These are phyloP conservation scores for Ceriops tagal DNA, from an alignment of 345 rosid species.

Conservation along the genomic window DNA sequence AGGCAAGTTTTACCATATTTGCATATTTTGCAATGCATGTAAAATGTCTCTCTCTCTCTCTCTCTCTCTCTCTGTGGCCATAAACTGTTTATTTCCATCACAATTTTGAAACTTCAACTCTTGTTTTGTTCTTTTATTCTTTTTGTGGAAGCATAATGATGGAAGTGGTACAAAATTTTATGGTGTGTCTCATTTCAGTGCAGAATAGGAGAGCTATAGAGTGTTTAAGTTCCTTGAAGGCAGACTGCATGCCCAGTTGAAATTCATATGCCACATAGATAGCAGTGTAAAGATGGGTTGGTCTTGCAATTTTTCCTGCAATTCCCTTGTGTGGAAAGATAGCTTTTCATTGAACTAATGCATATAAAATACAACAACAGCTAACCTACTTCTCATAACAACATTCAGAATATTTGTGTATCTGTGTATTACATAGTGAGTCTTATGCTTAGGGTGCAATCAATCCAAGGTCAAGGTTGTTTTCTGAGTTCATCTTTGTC, in stretches of 20 bases:
- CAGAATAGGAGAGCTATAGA: too few species aligned
- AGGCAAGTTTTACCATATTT: too few species aligned
- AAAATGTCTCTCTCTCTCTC: too few species aligned
- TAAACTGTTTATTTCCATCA: neutral
- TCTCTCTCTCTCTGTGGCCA: neutral
- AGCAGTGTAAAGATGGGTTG: too few species aligned
- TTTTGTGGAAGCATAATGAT: slow-evolving; percentile 54
- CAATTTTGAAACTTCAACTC: neutral
- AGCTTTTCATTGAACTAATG: neutral
- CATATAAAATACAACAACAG: too few species aligned
- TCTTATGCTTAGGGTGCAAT: neutral
- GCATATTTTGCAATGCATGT: too few species aligned
- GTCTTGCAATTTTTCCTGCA: too few species aligned
- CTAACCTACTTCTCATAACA: neutral
- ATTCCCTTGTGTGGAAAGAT: neutral
- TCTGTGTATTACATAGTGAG: neutral
- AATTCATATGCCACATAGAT: neutral
- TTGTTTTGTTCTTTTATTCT: neutral
- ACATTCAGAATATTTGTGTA: neutral
- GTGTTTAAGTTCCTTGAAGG: too few species aligned
- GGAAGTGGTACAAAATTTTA: neutral
- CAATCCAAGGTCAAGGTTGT: neutral
- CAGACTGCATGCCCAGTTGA: neutral
- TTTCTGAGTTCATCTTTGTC: neutral
- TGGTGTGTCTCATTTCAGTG: too few species aligned